Conservation (phyloP, 768 basidiomycete genomes). For the Tricholoma sp. region DNA sequence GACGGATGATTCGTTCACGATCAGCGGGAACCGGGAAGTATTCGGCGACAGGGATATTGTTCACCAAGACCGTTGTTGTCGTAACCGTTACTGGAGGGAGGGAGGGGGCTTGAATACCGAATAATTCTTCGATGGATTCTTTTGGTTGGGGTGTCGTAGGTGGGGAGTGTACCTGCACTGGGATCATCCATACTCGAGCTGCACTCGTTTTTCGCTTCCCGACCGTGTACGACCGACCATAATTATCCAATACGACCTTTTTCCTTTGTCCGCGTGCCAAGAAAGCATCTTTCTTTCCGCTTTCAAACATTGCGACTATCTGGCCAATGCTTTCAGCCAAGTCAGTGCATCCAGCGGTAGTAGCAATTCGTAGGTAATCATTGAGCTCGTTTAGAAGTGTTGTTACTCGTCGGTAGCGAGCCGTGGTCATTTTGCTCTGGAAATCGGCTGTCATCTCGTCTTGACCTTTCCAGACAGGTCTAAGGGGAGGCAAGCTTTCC, state of each 20-base stretch:
- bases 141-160: slow-evolving; percentile 9
- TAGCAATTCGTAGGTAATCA: slow-evolving; percentile 55
- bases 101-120: slow-evolving; percentile 16
- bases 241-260: slow-evolving; percentile 58
- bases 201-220: slow-evolving; percentile 88
- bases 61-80: slow-evolving; percentile 72
- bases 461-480: slow-evolving; percentile 65
- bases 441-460: slow-evolving; percentile 54
- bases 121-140: slow-evolving; percentile 24
- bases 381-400: slow-evolving; percentile 62
- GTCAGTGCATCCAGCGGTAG: slow-evolving; percentile 51
- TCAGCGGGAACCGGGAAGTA: slow-evolving; percentile 77
- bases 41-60: slow-evolving; percentile 70
- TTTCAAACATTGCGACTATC: slow-evolving; percentile 61
- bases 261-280: slow-evolving; percentile 49
- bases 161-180: slow-evolving; percentile 32
- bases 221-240: slow-evolving; percentile 80
- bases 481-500: slow-evolving; percentile 50
- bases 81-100: slow-evolving; percentile 30
- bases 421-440: slow-evolving; percentile 54
- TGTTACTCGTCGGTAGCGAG: slow-evolving; percentile 64
- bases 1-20: slow-evolving; percentile 76
- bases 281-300: slow-evolving; percentile 49
- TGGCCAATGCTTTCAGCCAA: slow-evolving; percentile 44
- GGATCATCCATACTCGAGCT: slow-evolving; percentile 92